A percentile compares a stretch with the other conserved stretches of the same genome.
Conservation (phyloP, 371 early-diverging fungal genomes). For the Mucor plumbeus region DNA sequence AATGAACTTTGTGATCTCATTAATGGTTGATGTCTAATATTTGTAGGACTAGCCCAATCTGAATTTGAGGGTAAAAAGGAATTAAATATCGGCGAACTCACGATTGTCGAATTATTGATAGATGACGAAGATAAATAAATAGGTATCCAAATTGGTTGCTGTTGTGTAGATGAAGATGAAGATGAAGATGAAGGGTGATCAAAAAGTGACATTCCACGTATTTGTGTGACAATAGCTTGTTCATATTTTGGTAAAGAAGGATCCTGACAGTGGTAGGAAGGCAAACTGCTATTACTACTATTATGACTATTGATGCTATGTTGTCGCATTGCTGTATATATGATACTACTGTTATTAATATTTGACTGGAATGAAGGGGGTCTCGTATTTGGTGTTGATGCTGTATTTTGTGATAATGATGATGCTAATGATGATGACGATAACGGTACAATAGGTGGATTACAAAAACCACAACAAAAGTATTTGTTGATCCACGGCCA, state of each 20-base stretch:
- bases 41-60: constrained; percentile 2
- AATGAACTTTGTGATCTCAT: not conserved
- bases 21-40: not conserved
- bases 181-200: not conserved
- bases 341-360: not conserved
- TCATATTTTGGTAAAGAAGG: constrained; percentile 45
- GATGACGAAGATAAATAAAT: constrained; percentile 5
- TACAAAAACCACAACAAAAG: constrained; percentile 1
- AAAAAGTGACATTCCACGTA: constrained; percentile 27
- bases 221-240: constrained; percentile 50
- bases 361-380: constrained; percentile 40
- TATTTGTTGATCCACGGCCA: constrained; percentile 8
- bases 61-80: not conserved
- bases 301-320: not conserved
- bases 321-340: not conserved
- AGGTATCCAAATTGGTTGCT: constrained; percentile 10
- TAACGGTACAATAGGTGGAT: not conserved
- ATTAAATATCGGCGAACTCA: constrained; percentile 6
- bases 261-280: constrained; percentile 37
- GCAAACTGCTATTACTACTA: constrained; percentile 26
- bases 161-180: not conserved
- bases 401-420: not conserved
- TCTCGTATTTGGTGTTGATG: not conserved
- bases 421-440: not conserved
- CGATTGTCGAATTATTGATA: not conserved